phyloP scores from a whole-genome alignment of 108 stramenopile genomes.

The Pelagomonas calceolata region DNA sequence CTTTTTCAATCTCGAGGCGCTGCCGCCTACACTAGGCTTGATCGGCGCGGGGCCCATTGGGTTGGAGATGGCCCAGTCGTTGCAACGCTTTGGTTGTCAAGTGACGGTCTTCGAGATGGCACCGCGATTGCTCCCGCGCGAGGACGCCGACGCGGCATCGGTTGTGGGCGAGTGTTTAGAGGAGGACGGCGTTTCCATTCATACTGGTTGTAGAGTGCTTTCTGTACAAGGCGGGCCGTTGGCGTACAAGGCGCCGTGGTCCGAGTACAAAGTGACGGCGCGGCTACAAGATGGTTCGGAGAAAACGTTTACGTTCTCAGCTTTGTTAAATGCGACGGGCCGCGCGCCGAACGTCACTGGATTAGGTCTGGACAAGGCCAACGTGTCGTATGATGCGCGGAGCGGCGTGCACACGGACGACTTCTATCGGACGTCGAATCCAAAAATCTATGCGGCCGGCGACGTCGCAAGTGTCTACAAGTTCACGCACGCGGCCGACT shows the following conservation, averaged over 20 bases:
- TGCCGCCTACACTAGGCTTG: constrained; percentile 76
- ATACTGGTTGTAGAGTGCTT: constrained; percentile 13
- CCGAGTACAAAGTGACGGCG: constrained; percentile 52
- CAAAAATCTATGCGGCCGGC: constrained; percentile 60
- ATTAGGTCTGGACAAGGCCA: constrained; percentile 69
- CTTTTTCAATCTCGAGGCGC: constrained; percentile 71
- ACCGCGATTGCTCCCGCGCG: constrained; percentile 50
- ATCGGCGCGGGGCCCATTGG: constrained; percentile 89
- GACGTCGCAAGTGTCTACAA: constrained; percentile 65
- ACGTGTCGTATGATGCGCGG: constrained; percentile 59
- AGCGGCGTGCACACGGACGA: constrained; percentile 71
- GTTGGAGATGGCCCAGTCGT: constrained; percentile 88
- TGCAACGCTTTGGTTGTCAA: constrained; percentile 77
- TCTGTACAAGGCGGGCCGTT: constrained; percentile 19
- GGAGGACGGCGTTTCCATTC: constrained; percentile 60
- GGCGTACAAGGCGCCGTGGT: constrained; percentile 40
- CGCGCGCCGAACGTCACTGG: constrained; percentile 75
- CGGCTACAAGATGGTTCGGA: constrained; percentile 17
- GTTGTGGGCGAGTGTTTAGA: constrained; percentile 49
- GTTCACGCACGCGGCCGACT: constrained; percentile 79
- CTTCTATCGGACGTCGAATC: constrained; percentile 56
- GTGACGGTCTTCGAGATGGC: constrained; percentile 67
- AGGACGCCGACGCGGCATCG: constrained; percentile 64
- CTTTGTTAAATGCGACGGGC: constrained; percentile 74
- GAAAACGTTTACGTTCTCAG: constrained; percentile 59